A percentile compares a stretch with the other conserved stretches of the same genome.
Evolutionary conservation across 495 filamentous ascomycete species (phyloP).

Genomic region (Penicillium samsonianum): DNA sequence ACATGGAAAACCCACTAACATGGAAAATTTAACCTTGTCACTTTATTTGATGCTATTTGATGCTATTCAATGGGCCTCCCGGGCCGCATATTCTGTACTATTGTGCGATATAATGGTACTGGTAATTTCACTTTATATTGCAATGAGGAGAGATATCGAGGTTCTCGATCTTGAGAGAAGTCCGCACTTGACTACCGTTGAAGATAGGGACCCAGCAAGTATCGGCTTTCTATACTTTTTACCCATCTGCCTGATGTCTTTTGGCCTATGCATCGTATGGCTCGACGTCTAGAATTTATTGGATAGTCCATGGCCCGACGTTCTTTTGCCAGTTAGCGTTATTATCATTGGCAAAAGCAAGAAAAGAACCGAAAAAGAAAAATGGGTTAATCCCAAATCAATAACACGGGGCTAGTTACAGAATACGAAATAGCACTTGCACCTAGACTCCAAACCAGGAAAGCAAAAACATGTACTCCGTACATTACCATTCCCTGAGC

Average conservation of each 20-base stretch:
- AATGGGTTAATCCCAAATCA: slow-evolving; percentile 6
- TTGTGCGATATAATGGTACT: neutral
- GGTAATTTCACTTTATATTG: neutral
- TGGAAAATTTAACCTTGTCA: neutral
- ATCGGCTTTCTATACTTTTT: neutral
- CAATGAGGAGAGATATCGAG: neutral
- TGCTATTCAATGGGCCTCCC: neutral
- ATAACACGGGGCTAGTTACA: neutral
- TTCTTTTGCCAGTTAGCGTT: neutral
- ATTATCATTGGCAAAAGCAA: neutral
- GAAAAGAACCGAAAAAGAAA: neutral
- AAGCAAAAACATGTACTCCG: slow-evolving; percentile 5
- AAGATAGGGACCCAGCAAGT: neutral
- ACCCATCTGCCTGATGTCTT: neutral
- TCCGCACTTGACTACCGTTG: neutral
- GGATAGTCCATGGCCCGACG: neutral
- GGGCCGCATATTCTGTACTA: neutral
- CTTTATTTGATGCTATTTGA: neutral
- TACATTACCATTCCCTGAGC: slow-evolving; percentile 2
- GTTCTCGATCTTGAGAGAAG: neutral
- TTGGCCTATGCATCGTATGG: neutral
- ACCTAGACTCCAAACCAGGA: neutral
- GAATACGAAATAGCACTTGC: neutral
- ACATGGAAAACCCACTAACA: too few relatives aligned
- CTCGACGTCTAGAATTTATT: neutral